These are phyloP conservation scores for Arthrobotrys iridis DNA, from an alignment of 2,329 filamentous ascomycete genomes.

Conservation along the genomic window DNA sequence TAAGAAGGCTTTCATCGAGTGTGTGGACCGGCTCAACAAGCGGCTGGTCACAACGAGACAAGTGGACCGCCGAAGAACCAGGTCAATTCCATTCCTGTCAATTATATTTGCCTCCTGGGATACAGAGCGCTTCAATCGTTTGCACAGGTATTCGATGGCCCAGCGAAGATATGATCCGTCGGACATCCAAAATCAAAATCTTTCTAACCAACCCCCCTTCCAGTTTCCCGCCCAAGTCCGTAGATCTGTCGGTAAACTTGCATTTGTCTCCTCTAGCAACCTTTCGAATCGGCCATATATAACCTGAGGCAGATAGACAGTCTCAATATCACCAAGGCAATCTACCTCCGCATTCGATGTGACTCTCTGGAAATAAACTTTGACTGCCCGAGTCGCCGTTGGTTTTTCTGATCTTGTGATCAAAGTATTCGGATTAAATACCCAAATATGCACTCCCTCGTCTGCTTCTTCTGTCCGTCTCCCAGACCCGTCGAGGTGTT, in stretches of 20 bases:
- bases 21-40: no score
- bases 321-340: constrained; percentile 37
- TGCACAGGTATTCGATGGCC: background rate
- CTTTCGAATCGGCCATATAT: constrained; percentile 28
- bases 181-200: constrained; percentile 14
- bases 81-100: no score
- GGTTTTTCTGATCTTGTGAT: constrained; percentile 39
- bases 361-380: constrained; percentile 44
- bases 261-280: constrained; percentile 29
- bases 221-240: constrained; percentile 24
- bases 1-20: no score
- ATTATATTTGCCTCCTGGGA: no score
- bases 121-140: no score
- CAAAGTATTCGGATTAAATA: constrained; percentile 52
- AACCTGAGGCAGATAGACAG: constrained; percentile 37
- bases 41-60: no score
- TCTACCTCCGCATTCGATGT: constrained; percentile 13
- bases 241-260: constrained; percentile 19
- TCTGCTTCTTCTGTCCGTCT: constrained; percentile 16
- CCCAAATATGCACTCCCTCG: constrained; percentile 45
- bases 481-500: constrained; percentile 31
- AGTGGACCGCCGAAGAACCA: no score
- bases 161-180: background rate
- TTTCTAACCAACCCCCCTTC: constrained; percentile 42
- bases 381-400: constrained; percentile 32